Conservation (phyloP, 1,139 yeast genomes). For the Geotrichum candidum region DNA sequence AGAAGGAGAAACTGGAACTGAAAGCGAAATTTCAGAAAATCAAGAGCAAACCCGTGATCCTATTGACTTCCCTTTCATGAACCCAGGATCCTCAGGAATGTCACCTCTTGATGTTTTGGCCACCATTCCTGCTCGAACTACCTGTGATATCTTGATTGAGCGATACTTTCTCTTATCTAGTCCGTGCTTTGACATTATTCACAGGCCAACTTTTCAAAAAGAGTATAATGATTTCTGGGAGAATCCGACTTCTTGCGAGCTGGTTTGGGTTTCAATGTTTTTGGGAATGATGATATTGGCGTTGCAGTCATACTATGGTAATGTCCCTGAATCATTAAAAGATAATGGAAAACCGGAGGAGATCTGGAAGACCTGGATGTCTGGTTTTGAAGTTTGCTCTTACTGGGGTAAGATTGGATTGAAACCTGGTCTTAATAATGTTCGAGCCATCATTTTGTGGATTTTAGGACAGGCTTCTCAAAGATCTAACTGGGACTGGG, state of each 20-base stretch:
- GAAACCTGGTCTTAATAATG: constrained; percentile 32
- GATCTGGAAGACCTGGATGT: constrained; percentile 29
- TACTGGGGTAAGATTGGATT: constrained; percentile 30
- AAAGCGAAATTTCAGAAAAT: not conserved
- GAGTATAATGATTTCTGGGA: constrained; percentile 31
- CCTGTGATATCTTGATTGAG: constrained; percentile 28
- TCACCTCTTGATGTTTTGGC: constrained; percentile 25
- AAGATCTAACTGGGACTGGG: constrained; percentile 25
- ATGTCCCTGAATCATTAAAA: constrained; percentile 19
- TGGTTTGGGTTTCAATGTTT: constrained; percentile 32
- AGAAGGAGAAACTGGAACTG: not conserved
- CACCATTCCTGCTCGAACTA: constrained; percentile 26
- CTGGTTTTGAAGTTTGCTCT: constrained; percentile 31
- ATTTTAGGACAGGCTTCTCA: constrained; percentile 27
- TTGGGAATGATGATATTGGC: constrained; percentile 31
- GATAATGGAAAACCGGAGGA: constrained; percentile 21
- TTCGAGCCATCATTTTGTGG: constrained; percentile 33
- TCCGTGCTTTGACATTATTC: constrained; percentile 30
- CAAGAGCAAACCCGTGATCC: not conserved
- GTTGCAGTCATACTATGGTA: constrained; percentile 27
- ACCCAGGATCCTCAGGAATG: constrained; percentile 6
- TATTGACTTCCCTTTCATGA: constrained; percentile 11
- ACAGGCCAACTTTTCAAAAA: constrained; percentile 29
- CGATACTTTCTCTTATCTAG: constrained; percentile 31
- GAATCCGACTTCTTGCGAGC: constrained; percentile 28